These are phyloP conservation scores for Rhinocladiella similis DNA, from an alignment of 2,329 filamentous ascomycete genomes.

Conservation along the genomic window DNA sequence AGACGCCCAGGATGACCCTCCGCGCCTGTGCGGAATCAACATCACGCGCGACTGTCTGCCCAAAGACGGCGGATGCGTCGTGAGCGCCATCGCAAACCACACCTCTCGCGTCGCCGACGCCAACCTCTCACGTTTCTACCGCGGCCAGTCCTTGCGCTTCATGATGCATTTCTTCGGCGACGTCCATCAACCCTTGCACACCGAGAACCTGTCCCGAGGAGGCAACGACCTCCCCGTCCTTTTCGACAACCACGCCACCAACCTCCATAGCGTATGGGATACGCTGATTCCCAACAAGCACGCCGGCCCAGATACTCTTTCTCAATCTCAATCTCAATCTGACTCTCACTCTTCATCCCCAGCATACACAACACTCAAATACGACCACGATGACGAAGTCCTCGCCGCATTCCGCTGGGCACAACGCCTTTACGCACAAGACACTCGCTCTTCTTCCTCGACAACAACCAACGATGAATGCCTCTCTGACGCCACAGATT, in stretches of 20 bases:
- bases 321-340: too few relatives aligned
- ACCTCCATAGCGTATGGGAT: slow-evolving; percentile 75
- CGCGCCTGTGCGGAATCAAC: slow-evolving; percentile 27
- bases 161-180: slow-evolving; percentile 66
- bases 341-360: not conserved
- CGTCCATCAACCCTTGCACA: slow-evolving; percentile 69
- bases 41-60: slow-evolving; percentile 50
- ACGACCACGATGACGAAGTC: slow-evolving; percentile 14
- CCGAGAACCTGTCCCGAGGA: slow-evolving; percentile 61
- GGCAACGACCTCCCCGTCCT: slow-evolving; percentile 68
- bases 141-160: slow-evolving; percentile 47
- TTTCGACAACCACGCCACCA: slow-evolving; percentile 59
- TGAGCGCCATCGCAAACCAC: slow-evolving; percentile 57
- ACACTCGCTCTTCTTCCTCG: not conserved
- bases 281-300: slow-evolving; percentile 37
- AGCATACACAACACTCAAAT: not conserved
- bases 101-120: slow-evolving; percentile 40
- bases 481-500: slow-evolving; percentile 15
- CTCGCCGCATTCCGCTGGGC: slow-evolving; percentile 50
- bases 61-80: slow-evolving; percentile 48
- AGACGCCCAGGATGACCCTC: slow-evolving; percentile 28
- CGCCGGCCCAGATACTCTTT: not conserved
- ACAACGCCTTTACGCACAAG: slow-evolving; percentile 47
- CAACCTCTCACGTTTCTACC: slow-evolving; percentile 31
- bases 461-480: slow-evolving; percentile 14